Evolutionary conservation across 2,329 filamentous ascomycete species (phyloP), one percentile per base, ranked within the genome.

Genomic region (Neurospora sp.): DNA sequence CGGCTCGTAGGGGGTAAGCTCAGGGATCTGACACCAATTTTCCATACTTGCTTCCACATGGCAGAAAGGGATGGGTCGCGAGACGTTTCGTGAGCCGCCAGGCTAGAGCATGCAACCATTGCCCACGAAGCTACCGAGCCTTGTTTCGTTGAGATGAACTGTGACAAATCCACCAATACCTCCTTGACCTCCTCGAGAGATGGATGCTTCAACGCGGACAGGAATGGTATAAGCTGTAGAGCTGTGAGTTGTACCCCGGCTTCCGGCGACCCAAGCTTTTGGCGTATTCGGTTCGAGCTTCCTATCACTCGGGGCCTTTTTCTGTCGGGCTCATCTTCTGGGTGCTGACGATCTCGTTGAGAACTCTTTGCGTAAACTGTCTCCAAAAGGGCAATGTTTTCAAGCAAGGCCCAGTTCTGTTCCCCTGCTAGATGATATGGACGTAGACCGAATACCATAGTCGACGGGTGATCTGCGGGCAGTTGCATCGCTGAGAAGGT

Each of bases 41-140:
- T 90, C 92, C 93, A 97, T 19, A 89, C 79, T 70, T 91, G 88
- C 70, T 86, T 84, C 93, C 93, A 97, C 37, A 82, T 79, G 1
- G 76, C 73, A 70, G 79, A 80, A 11, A 88, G 76, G 62, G 77
- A 77, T n/a, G 74, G 71, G 19, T 82, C 78, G 23, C 76, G 79
- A 23, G 86, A 80, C 57, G 75, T 72, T 37, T 74, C 72, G 73
- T 86, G 82, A 66, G 81, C 75, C 38, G 84, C 81, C 74, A 86
- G 83, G 74, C 84, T 86, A 72, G 92, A 84, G 77, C 93, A 88
- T n/a, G 89, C 90, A 68, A 97, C 79, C 82, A 97, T 88, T 19
- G 93, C 90, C 96, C 96, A 99, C 0, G 89, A 92, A 8, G 89
- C 87, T 52, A 90, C 82, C 8, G 80, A 79, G 15, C 82, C 80